Evolutionary conservation across 805 yeast genomes (phyloP).

Genomic region (Schizosaccharomyces octosporus): DNA sequence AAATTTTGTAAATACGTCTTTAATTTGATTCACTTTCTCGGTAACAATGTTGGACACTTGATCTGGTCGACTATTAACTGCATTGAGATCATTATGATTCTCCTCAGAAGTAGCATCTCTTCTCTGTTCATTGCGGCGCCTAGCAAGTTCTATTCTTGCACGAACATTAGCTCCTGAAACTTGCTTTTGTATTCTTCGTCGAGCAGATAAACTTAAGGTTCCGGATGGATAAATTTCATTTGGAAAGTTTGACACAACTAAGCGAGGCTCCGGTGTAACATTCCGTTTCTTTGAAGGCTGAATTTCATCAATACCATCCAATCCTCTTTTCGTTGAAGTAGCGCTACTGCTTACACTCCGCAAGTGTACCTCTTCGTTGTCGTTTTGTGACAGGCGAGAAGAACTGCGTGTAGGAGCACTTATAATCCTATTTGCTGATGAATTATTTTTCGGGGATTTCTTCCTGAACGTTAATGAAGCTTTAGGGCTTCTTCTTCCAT

Average conservation of each 20-base stretch:
- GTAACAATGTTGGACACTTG: too few relatives aligned
- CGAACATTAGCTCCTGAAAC: not conserved
- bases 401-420: not conserved
- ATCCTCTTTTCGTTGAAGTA: not conserved
- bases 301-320: not conserved
- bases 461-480: too few relatives aligned
- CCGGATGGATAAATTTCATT: not conserved
- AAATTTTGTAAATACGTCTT: not conserved
- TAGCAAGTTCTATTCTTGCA: not conserved
- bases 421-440: not conserved
- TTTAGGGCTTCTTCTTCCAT: too few relatives aligned
- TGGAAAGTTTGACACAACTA: not conserved
- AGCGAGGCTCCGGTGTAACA: not conserved
- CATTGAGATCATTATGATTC: too few relatives aligned
- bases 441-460: too few relatives aligned
- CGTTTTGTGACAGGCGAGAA: not conserved
- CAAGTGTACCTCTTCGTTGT: too few relatives aligned
- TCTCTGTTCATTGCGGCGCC: not conserved
- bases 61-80: too few relatives aligned
- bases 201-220: not conserved
- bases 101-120: not conserved
- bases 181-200: not conserved
- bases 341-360: not conserved
- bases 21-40: not conserved
- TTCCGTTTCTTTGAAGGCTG: not conserved